Evolutionary conservation across 805 yeast species (phyloP), one percentile per base, ranked within the genome.

Genomic region (Candida fluviatilis): DNA sequence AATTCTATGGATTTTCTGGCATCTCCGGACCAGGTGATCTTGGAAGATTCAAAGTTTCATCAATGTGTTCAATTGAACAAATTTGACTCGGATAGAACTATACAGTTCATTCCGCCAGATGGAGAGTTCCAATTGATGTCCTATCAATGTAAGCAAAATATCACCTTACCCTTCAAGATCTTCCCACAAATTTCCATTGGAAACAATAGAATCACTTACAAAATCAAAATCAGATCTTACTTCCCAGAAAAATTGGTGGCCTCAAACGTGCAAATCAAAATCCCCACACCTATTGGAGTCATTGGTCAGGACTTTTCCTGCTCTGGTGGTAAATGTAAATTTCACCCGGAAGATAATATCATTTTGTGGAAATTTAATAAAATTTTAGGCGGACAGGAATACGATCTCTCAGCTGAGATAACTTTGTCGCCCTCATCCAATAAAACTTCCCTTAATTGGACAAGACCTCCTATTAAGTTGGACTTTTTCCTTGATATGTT

Each of bases 91-190:
- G 80, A 82, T 18, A 66, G 84, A 29, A 63, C 76, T 17, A 82
- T 89, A 41, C 76, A 73, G 33, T 88, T 89, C 47, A 68, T 80
- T 10, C 96, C 96, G 2, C 96, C 96, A 1, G 95, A 88, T 60
- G 95, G 95, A 0, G 77, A 79, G 36, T 85, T 87, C 55, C 91
- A 87, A 57, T 71, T 89, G 42, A 81, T 89, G 90, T 70, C 77
- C 25, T 89, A 88, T 60, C 64, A 60, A 34, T 55, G 67, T 29
- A 42, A 50, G 12, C 64, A 52, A 51, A 77, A 79, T 46, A 63
- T 84, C 42, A 76, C 75, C 35, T 54, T 85, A 21, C 97, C 97
- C 3, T 84, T 88, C 59, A 67, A 69, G 36, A 71, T 88, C 12
- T 63, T 72, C 4, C 84, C 91, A 2, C 66, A 69, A 21, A 70